Percentiles rank a stretch among this genome's conserved stretches.
Evolutionary conservation across 169 alveolate species (phyloP).

Genomic region (Perkinsus marinus): DNA sequence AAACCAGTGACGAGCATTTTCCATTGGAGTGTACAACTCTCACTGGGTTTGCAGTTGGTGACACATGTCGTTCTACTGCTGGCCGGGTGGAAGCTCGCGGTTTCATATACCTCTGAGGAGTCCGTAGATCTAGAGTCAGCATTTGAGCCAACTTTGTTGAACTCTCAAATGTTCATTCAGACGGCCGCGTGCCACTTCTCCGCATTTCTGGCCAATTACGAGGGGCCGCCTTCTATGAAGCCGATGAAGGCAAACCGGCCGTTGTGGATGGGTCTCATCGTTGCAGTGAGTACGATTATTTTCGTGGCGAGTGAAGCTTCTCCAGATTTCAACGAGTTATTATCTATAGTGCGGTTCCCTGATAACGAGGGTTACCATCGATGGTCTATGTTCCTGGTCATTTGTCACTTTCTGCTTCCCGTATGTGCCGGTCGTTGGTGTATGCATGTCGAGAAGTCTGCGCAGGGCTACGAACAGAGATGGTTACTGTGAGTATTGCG

Average conservation of each 20-base stretch:
- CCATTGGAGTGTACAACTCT: neutral
- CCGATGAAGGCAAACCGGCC: slow-evolving; percentile 47
- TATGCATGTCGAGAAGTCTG: neutral
- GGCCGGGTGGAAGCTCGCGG: slow-evolving; percentile 9
- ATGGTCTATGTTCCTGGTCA: neutral
- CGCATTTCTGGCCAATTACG: slow-evolving; percentile 62
- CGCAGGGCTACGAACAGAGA: neutral
- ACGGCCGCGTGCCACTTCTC: slow-evolving; percentile 53
- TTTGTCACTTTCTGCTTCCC: neutral
- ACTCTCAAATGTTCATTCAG: slow-evolving; percentile 60
- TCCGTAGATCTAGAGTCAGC: slow-evolving; percentile 50
- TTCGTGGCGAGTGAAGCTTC: slow-evolving; percentile 9
- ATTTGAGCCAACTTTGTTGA: slow-evolving; percentile 63
- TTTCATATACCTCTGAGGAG: neutral
- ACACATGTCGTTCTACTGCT: neutral
- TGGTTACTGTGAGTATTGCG: neutral
- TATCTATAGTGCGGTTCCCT: slow-evolving; percentile 16
- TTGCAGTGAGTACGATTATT: neutral
- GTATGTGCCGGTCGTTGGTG: neutral
- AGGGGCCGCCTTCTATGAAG: slow-evolving; percentile 66
- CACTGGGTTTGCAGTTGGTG: neutral
- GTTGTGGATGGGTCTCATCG: slow-evolving; percentile 18
- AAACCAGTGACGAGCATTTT: slow-evolving; percentile 17
- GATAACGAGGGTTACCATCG: neutral
- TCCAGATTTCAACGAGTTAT: slow-evolving; percentile 12